Evolutionary conservation across 371 early-diverging fungal genomes (phyloP).

Genomic region (Mucor piriformis): DNA sequence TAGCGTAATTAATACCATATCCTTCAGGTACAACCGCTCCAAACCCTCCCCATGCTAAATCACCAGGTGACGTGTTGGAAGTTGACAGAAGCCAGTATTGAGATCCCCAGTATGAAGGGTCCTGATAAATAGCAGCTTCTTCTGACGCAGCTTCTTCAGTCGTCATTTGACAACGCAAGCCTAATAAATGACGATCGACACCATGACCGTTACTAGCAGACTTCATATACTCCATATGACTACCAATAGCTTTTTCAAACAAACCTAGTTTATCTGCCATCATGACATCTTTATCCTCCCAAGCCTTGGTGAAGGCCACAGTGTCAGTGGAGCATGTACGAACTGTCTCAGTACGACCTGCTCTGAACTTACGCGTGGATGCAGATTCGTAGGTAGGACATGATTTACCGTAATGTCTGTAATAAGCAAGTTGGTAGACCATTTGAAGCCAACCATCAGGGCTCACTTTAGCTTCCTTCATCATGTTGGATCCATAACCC

Average conservation of each 20-base stretch:
- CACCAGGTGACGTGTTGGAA: slow-evolving; percentile 82
- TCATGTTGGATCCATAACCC: slow-evolving; percentile 78
- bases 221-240: slow-evolving; percentile 70
- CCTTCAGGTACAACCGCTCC: slow-evolving; percentile 80
- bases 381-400: slow-evolving; percentile 88
- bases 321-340: slow-evolving; percentile 70
- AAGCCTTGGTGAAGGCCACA: slow-evolving; percentile 68
- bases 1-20: slow-evolving; percentile 92
- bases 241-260: slow-evolving; percentile 63
- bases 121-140: slow-evolving; percentile 64
- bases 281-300: slow-evolving; percentile 62
- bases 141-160: slow-evolving; percentile 66
- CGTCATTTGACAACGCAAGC: slow-evolving; percentile 80
- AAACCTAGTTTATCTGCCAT: slow-evolving; percentile 58
- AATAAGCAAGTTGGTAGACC: slow-evolving; percentile 84
- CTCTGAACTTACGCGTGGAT: slow-evolving; percentile 76
- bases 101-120: slow-evolving; percentile 72
- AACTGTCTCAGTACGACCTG: slow-evolving; percentile 89
- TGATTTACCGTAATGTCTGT: slow-evolving; percentile 66
- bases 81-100: slow-evolving; percentile 78
- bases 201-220: slow-evolving; percentile 77
- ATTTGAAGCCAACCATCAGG: slow-evolving; percentile 93
- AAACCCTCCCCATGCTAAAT: slow-evolving; percentile 76
- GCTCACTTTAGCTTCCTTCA: slow-evolving; percentile 73
- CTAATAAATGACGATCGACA: slow-evolving; percentile 87